Evolutionary conservation across 192 early-diverging fungal genomes (phyloP), one percentile per base, ranked within the genome.

Genomic region (Geranomyces variabilis): DNA sequence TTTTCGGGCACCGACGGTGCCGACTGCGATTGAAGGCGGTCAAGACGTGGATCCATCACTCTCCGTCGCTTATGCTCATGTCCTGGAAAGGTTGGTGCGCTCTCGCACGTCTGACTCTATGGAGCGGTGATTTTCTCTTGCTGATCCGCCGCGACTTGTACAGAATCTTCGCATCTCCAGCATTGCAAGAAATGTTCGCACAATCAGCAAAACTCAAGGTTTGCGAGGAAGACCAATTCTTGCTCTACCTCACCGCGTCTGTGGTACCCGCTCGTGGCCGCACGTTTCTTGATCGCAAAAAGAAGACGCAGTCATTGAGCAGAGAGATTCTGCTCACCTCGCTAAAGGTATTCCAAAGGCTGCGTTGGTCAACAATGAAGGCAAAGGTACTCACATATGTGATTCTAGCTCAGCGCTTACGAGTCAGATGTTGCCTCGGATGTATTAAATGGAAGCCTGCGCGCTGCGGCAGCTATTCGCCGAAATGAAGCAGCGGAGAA

Each of bases 1-100:
- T 5, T 86, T 82, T 67, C 55, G 17, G 17, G 44, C 71, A 3
- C 77, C 77, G 31, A 14, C 28, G 0, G 61, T 5, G 28, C 36
- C 10, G 36, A 10, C 36, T 41, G 36, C 10, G 10, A 41, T 10
- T 7, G 36, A 41, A 3, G 19, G 21, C 24, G 41, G 17, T 46
- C 19, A 21, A 43, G 15, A 31, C 10, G 28, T 63, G 21, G 19
- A 24, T 44, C n/a, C 59, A 8, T 1, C 63, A 13, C 28, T 61
- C 36, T 47, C 56, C 15, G 21, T 46, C 29, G 4, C 24, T n/a
- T 34, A 63, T 28, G 46, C 61, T 28, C 22, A 31, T 10, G 5
- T 41, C 17, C 14, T 77, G 24, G 44, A 15, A 43, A 60, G 8
- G 31, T 65, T 19, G 28, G 45, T 24, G 36, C 36, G 36, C 10